phyloP scores from a whole-genome alignment of 2,329 filamentous ascomycete species.

The Didymella segeticola region DNA sequence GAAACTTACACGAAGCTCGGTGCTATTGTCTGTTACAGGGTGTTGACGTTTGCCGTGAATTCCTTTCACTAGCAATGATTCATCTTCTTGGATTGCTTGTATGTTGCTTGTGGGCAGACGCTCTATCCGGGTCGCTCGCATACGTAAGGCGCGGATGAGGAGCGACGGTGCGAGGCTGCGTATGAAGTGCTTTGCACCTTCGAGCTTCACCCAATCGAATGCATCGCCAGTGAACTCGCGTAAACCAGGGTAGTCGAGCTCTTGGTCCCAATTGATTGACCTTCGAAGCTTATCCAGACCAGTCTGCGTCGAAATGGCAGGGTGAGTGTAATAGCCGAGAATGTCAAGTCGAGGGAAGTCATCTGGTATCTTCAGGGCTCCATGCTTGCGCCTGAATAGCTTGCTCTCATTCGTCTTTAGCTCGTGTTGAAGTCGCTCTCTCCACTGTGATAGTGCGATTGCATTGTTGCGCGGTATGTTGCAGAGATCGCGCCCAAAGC shows the following conservation, averaged over 20 bases:
- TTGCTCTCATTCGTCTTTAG: slow-evolving; percentile 83
- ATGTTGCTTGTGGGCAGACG: slow-evolving; percentile 35
- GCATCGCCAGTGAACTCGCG: slow-evolving; percentile 77
- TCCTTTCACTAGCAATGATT: slow-evolving; percentile 65
- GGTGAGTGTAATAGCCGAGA: slow-evolving; percentile 85
- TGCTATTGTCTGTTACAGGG: slow-evolving; percentile 73
- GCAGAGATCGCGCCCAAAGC: slow-evolving; percentile 81
- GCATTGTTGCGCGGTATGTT: slow-evolving; percentile 66
- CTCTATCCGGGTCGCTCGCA: slow-evolving; percentile 39
- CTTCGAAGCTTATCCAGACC: slow-evolving; percentile 62
- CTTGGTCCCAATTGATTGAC: slow-evolving; percentile 66
- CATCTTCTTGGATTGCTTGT: slow-evolving; percentile 54
- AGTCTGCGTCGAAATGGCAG: slow-evolving; percentile 73
- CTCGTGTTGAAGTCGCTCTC: slow-evolving; percentile 73
- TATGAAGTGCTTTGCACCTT: slow-evolving; percentile 84
- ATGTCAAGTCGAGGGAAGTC: slow-evolving; percentile 82
- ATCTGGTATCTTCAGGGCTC: slow-evolving; percentile 75
- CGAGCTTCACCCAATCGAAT: slow-evolving; percentile 83
- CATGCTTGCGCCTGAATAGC: slow-evolving; percentile 79
- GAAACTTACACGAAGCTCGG: slow-evolving; percentile 81
- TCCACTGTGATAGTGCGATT: slow-evolving; percentile 71
- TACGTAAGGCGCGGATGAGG: slow-evolving; percentile 65
- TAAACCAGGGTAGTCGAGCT: slow-evolving; percentile 70
- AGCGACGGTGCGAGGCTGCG: slow-evolving; percentile 79
- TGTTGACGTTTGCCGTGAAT: slow-evolving; percentile 75